Evolutionary conservation across 2,329 filamentous ascomycete species (phyloP).

Genomic region (Paracamarosporium sp.): DNA sequence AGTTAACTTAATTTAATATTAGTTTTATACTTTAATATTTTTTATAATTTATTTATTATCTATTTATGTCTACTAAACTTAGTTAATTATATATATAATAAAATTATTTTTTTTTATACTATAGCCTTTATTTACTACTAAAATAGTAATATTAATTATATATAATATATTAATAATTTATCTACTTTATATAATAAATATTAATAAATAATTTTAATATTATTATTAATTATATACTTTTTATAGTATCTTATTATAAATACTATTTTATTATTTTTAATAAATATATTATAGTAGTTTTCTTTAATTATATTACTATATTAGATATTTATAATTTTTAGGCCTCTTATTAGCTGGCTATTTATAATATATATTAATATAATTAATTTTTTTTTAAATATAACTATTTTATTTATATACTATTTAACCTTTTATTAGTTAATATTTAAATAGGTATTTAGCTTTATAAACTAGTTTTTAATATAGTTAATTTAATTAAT

Average conservation of each 20-base stretch:
- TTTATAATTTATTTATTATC: background rate
- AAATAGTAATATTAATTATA: background rate
- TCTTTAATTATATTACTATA: background rate
- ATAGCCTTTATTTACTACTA: background rate
- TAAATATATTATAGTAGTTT: background rate
- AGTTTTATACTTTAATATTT: background rate
- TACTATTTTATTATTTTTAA: background rate
- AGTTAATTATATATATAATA: background rate
- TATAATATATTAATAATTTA: background rate
- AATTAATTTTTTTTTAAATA: slow-evolving; percentile 17
- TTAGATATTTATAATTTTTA: no score
- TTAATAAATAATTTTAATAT: background rate
- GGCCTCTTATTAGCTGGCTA: background rate
- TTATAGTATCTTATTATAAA: background rate
- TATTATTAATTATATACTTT: background rate
- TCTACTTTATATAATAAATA: background rate
- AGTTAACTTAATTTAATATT: slow-evolving; percentile 11
- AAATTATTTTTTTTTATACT: slow-evolving; percentile 16
- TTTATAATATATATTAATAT: slow-evolving; percentile 20
- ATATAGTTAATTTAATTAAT: no score
- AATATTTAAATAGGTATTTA: background rate
- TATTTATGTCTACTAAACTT: background rate
- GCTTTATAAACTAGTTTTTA: background rate
- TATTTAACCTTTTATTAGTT: background rate
- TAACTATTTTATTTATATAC: background rate